Evolutionary conservation across 257 asterid genomes (phyloP).

Genomic region (Scutellaria minor): DNA sequence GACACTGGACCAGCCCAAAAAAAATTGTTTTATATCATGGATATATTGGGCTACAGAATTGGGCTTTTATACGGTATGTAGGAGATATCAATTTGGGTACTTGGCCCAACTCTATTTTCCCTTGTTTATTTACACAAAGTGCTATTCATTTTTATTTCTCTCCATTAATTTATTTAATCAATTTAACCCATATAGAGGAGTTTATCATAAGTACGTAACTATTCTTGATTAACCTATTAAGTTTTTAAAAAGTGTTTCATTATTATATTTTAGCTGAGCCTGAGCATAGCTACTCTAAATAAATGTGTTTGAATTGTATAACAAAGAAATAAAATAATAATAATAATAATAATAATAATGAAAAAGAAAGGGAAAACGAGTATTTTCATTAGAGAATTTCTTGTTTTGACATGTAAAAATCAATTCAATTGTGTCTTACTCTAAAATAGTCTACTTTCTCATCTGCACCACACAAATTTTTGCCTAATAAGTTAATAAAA

Average conservation of each 20-base stretch:
- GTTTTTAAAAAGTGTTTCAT: too few relatives aligned
- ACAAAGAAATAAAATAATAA: too few relatives aligned
- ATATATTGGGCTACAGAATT: not conserved
- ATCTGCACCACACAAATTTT: constrained; percentile 21
- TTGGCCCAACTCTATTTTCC: not conserved
- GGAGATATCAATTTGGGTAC: not conserved
- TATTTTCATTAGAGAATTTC: not conserved
- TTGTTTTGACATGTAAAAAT: constrained; percentile 4
- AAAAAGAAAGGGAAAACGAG: not conserved
- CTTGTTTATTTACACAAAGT: not conserved
- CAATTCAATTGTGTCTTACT: constrained; percentile 1
- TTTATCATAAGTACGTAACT: too few relatives aligned
- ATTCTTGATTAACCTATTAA: too few relatives aligned
- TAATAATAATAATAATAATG: not conserved
- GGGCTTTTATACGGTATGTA: not conserved
- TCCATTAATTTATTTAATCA: too few relatives aligned
- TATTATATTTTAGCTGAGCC: too few relatives aligned
- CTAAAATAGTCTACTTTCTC: constrained; percentile 12
- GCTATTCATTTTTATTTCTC: too few relatives aligned
- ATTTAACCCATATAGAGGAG: too few relatives aligned
- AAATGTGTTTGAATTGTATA: too few relatives aligned
- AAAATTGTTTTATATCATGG: not conserved
- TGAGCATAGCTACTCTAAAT: too few relatives aligned
- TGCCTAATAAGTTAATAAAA: not conserved
- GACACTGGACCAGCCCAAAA: not conserved